Evolutionary conservation across 1,284 basidiomycete species (phyloP), one percentile per base, ranked within the genome.

Genomic region (Coriolopsis trogii): DNA sequence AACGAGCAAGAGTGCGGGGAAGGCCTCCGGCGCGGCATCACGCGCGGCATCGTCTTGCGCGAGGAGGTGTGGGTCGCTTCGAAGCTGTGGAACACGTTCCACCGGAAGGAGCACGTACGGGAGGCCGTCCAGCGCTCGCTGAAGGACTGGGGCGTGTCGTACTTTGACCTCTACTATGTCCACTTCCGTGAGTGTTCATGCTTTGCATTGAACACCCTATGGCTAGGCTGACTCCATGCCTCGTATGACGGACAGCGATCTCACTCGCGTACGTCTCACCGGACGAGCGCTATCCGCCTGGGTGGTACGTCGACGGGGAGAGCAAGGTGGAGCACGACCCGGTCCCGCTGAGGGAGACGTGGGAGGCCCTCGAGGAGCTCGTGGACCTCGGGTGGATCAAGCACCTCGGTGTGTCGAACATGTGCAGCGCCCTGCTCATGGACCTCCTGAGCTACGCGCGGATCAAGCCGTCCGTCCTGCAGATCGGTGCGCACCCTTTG

Each of bases 1-100:
- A 76, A 75, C 56, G 74, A 76, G 63, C 65, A 67, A 48, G 69
- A 71, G 56, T 67, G 67, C 45, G 73, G 70, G 24, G 65, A 69
- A 42, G 75, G 72, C 42, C 53, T 75, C 41, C 60, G 59, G 43
- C 65, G 70, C 18, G 73, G 73, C 1, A 66, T 76, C 57, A 64
- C 67, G 36, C 72, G 73, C 41, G 71, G 70, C 33, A 41, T 74
- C 38, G 71, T 76, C 39, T 69, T 68, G 55, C 67, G 74, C 28
- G 70, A 73, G 55, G 71, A 76, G 28, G 63, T 76, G 24, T 76
- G 66, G 55, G 58, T 65, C 41, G 59, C 57, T 31, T 62, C 59
- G 15, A 65, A 65, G 58, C 54, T 63, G 20, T 65, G 63, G 63
- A 63, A 65, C 53, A 65, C 63, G 33, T 65, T 65, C 56, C 63